A percentile compares a stretch with the other conserved stretches of the same genome.
Evolutionary conservation across 352 stramenopile species (phyloP).

Genomic region (Pythium sukuiense): DNA sequence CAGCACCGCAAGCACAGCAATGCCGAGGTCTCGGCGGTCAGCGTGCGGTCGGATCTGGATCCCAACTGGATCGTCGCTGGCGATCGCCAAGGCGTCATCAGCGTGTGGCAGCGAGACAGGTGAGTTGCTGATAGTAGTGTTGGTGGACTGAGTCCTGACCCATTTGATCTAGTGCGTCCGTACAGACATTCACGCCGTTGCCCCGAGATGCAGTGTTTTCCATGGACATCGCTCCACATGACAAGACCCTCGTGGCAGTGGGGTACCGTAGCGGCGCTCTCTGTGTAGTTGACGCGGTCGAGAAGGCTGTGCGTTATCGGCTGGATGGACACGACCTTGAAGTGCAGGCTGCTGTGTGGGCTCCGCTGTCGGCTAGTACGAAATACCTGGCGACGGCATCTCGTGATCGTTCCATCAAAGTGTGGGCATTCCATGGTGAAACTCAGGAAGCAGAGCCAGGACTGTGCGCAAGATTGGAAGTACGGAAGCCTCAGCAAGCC

Average conservation of each 20-base stretch:
- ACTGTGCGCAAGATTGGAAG: constrained; percentile 29
- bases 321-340: constrained; percentile 72
- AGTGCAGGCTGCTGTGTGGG: constrained; percentile 62
- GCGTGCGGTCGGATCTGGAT: constrained; percentile 31
- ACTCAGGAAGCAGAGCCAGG: constrained; percentile 7
- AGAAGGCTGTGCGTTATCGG: constrained; percentile 37
- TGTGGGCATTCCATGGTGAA: constrained; percentile 36
- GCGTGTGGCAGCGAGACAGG: constrained; percentile 54
- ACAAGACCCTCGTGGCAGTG: constrained; percentile 57
- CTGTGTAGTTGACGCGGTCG: constrained; percentile 48
- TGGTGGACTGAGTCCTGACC: too few relatives aligned
- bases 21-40: constrained; percentile 51
- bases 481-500: constrained; percentile 66
- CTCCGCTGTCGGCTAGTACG: not conserved
- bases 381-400: constrained; percentile 63
- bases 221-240: constrained; percentile 51
- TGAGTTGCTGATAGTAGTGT: constrained; percentile 26
- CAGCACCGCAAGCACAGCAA: constrained; percentile 72
- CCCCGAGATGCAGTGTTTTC: constrained; percentile 54
- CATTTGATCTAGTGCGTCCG: constrained; percentile 32
- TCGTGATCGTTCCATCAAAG: constrained; percentile 66
- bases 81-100: constrained; percentile 61
- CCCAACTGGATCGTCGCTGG: constrained; percentile 52
- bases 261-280: constrained; percentile 71
- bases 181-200: constrained; percentile 48